Base-by-base conservation (phyloP, 2,329 filamentous ascomycete species). In the Penicillium brasilianum region DNA sequence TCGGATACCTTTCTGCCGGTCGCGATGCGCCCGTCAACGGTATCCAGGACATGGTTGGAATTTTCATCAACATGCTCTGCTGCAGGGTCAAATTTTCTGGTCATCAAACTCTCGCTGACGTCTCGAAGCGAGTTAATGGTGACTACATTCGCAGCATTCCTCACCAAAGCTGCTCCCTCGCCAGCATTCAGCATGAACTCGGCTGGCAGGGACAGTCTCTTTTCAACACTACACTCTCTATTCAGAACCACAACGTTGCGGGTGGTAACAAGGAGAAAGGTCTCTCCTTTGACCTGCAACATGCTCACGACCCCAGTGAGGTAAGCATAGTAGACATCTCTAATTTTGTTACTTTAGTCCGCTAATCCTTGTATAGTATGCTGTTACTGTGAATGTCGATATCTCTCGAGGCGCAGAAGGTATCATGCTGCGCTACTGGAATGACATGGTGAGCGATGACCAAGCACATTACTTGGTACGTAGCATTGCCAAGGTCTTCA, bases 61-160 rank as follows among this genome's bases (percentile, higher is more conserved):
- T 77, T 14, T 83, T 85, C 51, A 82, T 86, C 60, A 85, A 84
- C 57, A 85, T 86, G 79, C 76, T 87, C 2, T 80, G 84, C 49
- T 84, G 80, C 60, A 78, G 81, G 6, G 74, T 85, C 4, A 74
- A 58, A 65, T 82, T 69, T 58, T 72, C 51, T 57, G 72, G 66
- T 57, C 76, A 49, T 57, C 75, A 68, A 49, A 70, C 69, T 13
- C 68, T 85, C 10, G 60, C 69, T 2, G 76, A 81, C 11, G 69
- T 80, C 0, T 72, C 83, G 0, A 78, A 80, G 32, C 72, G 72
- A 11, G 74, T 83, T 0, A 83, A 84, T 44, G 71, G 73, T 13
- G 78, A 84, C 57, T 81, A 82, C 18, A 75, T 82, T 20, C 71
- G 76, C 41, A 79, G 80, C 44, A 74, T 85, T 61, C 73, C 78